Conservation (phyloP, 1,139 yeast genomes). For the Blastobotrys ciferrii region DNA sequence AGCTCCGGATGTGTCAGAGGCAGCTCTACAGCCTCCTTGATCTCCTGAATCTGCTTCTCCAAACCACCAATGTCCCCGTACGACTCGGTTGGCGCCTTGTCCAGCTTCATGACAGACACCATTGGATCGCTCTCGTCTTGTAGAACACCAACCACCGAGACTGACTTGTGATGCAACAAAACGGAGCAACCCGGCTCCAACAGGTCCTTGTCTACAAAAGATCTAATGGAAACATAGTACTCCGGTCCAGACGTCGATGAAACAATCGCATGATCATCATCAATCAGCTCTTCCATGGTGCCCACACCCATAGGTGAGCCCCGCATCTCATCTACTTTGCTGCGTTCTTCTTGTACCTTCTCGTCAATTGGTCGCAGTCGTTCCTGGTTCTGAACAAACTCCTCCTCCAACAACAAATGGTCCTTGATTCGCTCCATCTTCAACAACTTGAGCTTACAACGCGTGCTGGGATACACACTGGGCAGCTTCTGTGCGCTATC, state of each 20-base stretch:
- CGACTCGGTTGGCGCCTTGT: slow-evolving; percentile 94
- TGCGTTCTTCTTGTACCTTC: slow-evolving; percentile 93
- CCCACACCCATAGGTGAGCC: slow-evolving; percentile 98
- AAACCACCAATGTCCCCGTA: slow-evolving; percentile 98
- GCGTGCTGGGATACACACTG: slow-evolving; percentile 82
- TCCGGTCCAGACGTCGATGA: slow-evolving; percentile 96
- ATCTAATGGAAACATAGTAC: slow-evolving; percentile 90
- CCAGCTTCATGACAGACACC: slow-evolving; percentile 96
- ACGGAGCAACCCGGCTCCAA: slow-evolving; percentile 99
- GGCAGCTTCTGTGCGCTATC: slow-evolving; percentile 88
- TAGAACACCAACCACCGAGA: slow-evolving; percentile 89
- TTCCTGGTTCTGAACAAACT: slow-evolving; percentile 92
- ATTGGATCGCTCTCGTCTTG: slow-evolving; percentile 98
- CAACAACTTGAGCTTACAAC: slow-evolving; percentile 86
- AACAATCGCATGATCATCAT: slow-evolving; percentile 98
- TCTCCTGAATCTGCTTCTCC: slow-evolving; percentile 94
- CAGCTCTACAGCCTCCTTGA: slow-evolving; percentile 95
- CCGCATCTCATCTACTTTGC: slow-evolving; percentile 90
- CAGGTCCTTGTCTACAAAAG: slow-evolving; percentile 96
- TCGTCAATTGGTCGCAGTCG: slow-evolving; percentile 95
- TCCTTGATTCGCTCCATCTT: slow-evolving; percentile 97
- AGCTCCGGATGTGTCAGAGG: slow-evolving; percentile 97
- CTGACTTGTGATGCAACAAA: slow-evolving; percentile 90
- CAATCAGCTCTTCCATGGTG: slow-evolving; percentile 92
- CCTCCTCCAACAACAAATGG: slow-evolving; percentile 91